Base-by-base conservation (phyloP, 2,329 filamentous ascomycete species). In the Cucurbitaria berberidis region DNA sequence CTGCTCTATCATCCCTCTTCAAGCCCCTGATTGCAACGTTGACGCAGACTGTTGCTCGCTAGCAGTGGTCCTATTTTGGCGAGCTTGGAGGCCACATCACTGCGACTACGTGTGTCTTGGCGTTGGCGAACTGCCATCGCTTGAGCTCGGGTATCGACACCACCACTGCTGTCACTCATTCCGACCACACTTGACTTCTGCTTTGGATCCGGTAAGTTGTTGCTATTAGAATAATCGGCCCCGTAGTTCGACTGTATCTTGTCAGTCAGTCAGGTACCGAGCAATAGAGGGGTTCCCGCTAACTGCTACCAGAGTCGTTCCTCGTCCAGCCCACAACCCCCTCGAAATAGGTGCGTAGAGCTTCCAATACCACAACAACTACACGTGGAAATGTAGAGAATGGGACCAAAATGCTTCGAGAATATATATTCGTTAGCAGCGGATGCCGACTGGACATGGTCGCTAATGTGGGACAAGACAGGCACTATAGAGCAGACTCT, bases 31-130 rank as follows among this genome's bases (percentile, higher is more conserved):
- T n/a, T 43, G 42, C 19, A 49, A 40, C 49, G 29, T 48, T 3
- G 19, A 15, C 11, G 10, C 15, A 39, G 36, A 30, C 49, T 16
- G 19, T 34, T 39, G 40, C 32, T 55, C 60, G 59, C 63, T 49
- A 48, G 54, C 36, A 55, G 58, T 49, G 55, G 44, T 51, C 30
- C 55, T 55, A 53, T 40, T 62, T 64, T 66, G 60, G 67, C 63
- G 62, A 62, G 57, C 59, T 45, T 52, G 57, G 58, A 61, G 63
- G 68, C 63, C 72, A 72, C 68, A 68, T 69, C 67, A 70, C 59
- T 60, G 59, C 60, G 67, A 63, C 65, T 64, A 69, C 67, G 66
- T 67, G 64, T 66, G 63, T 57, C 71, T 74, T 73, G 70, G 71
- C 70, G 61, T 51, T 53, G 64, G 67, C 63, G 65, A 68, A 65